Base-by-base conservation (phyloP, 805 yeast species). In the Blastobotrys attinorum region DNA sequence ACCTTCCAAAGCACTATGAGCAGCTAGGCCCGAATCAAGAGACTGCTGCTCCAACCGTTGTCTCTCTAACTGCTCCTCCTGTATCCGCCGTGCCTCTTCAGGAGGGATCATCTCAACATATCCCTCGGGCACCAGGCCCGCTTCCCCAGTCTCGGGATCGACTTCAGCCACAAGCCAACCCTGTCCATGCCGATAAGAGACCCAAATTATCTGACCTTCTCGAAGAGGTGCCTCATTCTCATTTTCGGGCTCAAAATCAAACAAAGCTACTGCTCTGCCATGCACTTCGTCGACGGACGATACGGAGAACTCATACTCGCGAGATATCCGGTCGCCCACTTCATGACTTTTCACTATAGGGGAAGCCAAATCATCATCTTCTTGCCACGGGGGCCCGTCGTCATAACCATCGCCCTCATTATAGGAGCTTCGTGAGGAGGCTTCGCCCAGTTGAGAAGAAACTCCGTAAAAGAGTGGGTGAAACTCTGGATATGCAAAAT, bases 111-210 rank as follows among this genome's bases (percentile, higher is more conserved):
- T 23, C 22, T 84, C 82, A 23, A 92, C 96, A 56, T 89, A 92
- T 55, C 85, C 96, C 56, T 89, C 95, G 1, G 98, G 98, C 4
- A 92, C 95, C 41, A 92, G 73, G 1, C 98, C 98, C 10, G 94
- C 84, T 49, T 80, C 83, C 1, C 86, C 87, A 2, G 83, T 72
- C 22, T 58, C 70, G 1, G 85, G 81, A 56, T 87, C 88, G 29
- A 25, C 29, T 47, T 72, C 72, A 0, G 97, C 97, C 41, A 92
- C 97, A 2, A 92, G 72, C 99, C 98, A 92, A 5, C 99, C 99
- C 61, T 90, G 97, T 21, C 97, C 97, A 61, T 90, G 96, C 45
- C 94, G 77, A 61, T 89, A 90, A 47, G 82, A 78, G 23, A 92
- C 83, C 76, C 88, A 81, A 2, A 92, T 77, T 11, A 77, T 62